Evolutionary conservation across 164 flowering plant genomes (phyloP), one percentile per base, ranked within the genome.

Genomic region (Vitis cinerea): DNA sequence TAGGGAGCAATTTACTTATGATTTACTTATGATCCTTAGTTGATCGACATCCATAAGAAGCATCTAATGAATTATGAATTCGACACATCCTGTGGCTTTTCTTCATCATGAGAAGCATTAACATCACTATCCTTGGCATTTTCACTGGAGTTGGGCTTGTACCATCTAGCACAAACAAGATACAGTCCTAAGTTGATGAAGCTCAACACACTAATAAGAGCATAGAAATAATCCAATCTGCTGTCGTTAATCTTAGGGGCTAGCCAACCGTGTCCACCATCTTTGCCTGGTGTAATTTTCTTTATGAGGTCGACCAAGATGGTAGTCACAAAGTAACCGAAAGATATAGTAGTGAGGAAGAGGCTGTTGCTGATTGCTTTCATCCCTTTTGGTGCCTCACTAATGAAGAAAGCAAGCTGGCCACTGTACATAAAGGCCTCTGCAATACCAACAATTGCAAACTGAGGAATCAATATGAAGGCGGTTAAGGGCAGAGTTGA

Each of bases 341-440:
- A 54, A 2, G 84, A 65, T 8, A 71, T 74, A 2, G 82, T 78
- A 8, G 75, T 73, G 11, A 78, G 55, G 31, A 81, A 81, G 47
- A 81, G 63, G 63, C 84, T 82, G 1, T 77, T 80, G 67, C 81
- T 72, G 70, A 80, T 77, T 1, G 79, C 68, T 59, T 80, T 80
- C 83, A 80, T 80, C 56, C 81, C 79, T 60, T 75, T 72, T 0
- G 81, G 84, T 27, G 77, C 75, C 54, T 81, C 71, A 13, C 71
- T 68, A 9, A 81, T 65, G 76, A 81, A 81, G 71, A 81, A 81
- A 57, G 78, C 82, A 1, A 81, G 76, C 47, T 78, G 80, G 5
- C 82, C 80, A 3, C 68, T 71, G 64, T 81, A 81, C 0, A 72
- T 76, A 19, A 78, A 75, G 0, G 76, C 82, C 48, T 78, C 82